These are phyloP conservation scores for Penicillium sp. DNA, from an alignment of 2,329 filamentous ascomycete genomes.

Conservation along the genomic window DNA sequence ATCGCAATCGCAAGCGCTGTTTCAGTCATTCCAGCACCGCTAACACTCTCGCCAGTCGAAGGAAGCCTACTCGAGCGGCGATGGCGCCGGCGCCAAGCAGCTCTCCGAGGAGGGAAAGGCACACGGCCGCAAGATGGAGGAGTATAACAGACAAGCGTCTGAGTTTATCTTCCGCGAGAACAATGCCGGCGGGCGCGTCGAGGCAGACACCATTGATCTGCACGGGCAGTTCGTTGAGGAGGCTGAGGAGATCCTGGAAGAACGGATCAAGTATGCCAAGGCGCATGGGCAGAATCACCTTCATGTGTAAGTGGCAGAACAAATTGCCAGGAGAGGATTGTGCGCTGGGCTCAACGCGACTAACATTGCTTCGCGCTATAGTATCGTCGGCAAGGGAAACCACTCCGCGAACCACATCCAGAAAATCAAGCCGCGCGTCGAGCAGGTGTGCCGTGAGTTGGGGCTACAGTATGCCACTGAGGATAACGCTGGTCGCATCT, in stretches of 20 bases:
- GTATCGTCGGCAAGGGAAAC: constrained; percentile 92
- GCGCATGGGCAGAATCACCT: constrained; percentile 74
- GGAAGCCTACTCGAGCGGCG: constrained; percentile 77
- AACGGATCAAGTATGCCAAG: constrained; percentile 77
- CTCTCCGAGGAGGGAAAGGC: constrained; percentile 81
- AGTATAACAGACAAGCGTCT: constrained; percentile 86
- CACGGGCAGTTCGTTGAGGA: constrained; percentile 95
- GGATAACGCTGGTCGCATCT: constrained; percentile 85
- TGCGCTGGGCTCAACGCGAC: background rate
- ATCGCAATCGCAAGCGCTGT: background rate
- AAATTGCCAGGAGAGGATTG: no score
- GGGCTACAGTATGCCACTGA: constrained; percentile 82
- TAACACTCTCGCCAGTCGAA: constrained; percentile 51
- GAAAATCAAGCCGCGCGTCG: constrained; percentile 93
- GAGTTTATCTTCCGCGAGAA: constrained; percentile 96
- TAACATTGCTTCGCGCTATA: constrained; percentile 23
- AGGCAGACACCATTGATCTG: constrained; percentile 82
- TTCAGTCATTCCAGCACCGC: background rate
- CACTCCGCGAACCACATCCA: constrained; percentile 80
- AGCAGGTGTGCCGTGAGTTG: constrained; percentile 78
- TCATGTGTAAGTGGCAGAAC: constrained; percentile 63
- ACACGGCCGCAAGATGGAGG: constrained; percentile 80
- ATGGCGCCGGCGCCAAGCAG: constrained; percentile 78
- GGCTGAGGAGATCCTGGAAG: constrained; percentile 84
- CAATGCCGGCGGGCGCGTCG: constrained; percentile 74